Evolutionary conservation across 2,329 filamentous ascomycete genomes (phyloP), one percentile per base, ranked within the genome.

Genomic region (Rachicladosporium sp.): DNA sequence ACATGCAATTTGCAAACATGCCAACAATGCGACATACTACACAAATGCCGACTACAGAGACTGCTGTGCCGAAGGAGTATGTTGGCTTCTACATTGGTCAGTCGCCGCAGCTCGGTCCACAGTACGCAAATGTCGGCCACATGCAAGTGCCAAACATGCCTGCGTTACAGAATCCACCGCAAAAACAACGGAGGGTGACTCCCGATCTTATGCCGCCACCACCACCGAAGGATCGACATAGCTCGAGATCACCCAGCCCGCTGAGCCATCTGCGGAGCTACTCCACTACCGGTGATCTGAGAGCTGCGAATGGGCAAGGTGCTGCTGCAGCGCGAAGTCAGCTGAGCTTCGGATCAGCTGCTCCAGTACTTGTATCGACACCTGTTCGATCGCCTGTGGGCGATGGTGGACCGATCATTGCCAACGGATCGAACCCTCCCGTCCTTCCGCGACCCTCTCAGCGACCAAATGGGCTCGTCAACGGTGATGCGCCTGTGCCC

Each of bases 71-170:
- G 1, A 69, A 70, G 47, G 67, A 71, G 43, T 70, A 70, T 46
- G 57, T 68, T 9, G 67, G 67, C 3, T 71, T 71, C 48, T 67
- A 64, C 41, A 56, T 70, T 33, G 61, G 59, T 8, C 64, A 68
- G 19, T 64, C 67, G 34, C 56, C 60, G 7, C 56, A 59, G 42
- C 52, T 61, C 36, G 51, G 57, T 10, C 58, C 57, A 13, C 56
- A 58, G 35, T 55, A 52, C 39, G 45, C 51, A 11, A 38, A 42
- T 29, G 38, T 42, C 6, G 42, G 41, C 11, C 53, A 58, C 31
- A 57, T 62, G 35, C 55, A 56, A 35, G 48, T 54, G 23, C 61
- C 58, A 6, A 43, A 49, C 21, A 54, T 66, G 50, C 40, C 40
- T 10, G 62, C 53, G 33, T 44, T 60, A 13, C 43, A 52, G 31